These are phyloP conservation scores for Lippia alba DNA, from an alignment of 305 asterid species.

Conservation along the genomic window DNA sequence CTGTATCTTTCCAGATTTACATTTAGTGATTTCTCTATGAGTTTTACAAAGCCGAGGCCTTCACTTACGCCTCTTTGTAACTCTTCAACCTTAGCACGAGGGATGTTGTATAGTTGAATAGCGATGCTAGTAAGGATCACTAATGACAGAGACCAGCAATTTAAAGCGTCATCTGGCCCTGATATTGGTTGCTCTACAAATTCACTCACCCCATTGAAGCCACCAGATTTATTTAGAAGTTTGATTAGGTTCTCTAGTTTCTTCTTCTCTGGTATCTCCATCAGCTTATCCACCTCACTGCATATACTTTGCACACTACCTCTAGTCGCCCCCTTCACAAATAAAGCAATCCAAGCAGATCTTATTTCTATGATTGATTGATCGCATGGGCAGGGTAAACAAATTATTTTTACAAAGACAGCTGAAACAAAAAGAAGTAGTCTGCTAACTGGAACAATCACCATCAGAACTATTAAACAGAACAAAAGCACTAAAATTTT, in stretches of 20 bases:
- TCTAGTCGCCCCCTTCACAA: too few relatives aligned
- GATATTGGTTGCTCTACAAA: constrained; percentile 30
- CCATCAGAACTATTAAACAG: constrained; percentile 32
- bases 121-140: constrained; percentile 44
- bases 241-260: background rate
- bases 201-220: constrained; percentile 28
- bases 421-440: constrained; percentile 23
- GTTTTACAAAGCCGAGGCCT: too few relatives aligned
- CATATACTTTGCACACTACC: constrained; percentile 7
- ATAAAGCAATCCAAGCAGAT: background rate
- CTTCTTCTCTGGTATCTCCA: constrained; percentile 14
- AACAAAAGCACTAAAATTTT: background rate
- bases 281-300: constrained; percentile 23
- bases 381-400: too few relatives aligned
- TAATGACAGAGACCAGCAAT: constrained; percentile 43
- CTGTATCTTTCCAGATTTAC: too few relatives aligned
- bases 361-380: too few relatives aligned
- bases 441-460: constrained; percentile 30
- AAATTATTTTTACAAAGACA: background rate
- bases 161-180: constrained; percentile 29
- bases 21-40: too few relatives aligned
- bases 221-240: constrained; percentile 17
- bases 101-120: constrained; percentile 32
- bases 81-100: too few relatives aligned
- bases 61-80: too few relatives aligned